These are phyloP conservation scores for Arabidopsis hybrid DNA, from an alignment of 441 rosid genomes.

Conservation along the genomic window DNA sequence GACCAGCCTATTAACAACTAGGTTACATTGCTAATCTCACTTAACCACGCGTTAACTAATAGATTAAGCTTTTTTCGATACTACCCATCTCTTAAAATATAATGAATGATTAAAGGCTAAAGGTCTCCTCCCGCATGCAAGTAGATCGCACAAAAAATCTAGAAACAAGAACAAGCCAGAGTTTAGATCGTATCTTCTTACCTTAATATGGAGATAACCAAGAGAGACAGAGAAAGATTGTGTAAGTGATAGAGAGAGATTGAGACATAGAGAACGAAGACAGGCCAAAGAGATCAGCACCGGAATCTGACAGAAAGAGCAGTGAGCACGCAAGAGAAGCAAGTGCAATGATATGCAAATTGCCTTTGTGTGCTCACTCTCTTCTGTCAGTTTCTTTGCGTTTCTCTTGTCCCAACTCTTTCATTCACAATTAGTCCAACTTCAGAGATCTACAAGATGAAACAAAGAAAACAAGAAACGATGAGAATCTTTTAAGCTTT, in stretches of 20 bases:
- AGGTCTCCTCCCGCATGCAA: constrained; percentile 31
- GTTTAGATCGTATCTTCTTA: constrained; percentile 26
- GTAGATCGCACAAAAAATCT: constrained; percentile 23
- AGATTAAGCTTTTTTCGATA: constrained; percentile 43
- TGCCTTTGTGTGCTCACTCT: constrained; percentile 99
- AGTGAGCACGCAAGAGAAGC: constrained; percentile 96
- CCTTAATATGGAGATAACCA: constrained; percentile 19
- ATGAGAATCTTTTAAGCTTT: no score
- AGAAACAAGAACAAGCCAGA: constrained; percentile 22
- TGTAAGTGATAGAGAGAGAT: constrained; percentile 13
- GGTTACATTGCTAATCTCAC: constrained; percentile 42
- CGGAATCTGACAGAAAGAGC: constrained; percentile 87
- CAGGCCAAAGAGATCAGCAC: constrained; percentile 39
- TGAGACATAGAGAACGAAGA: constrained; percentile 39
- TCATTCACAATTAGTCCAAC: constrained; percentile 17
- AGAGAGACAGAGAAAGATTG: background rate
- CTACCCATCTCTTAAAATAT: constrained; percentile 20
- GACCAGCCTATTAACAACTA: constrained; percentile 44
- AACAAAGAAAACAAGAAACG: background rate
- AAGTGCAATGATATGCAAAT: constrained; percentile 65
- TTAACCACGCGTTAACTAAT: constrained; percentile 41
- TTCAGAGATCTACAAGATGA: constrained; percentile 34
- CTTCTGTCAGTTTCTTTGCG: constrained; percentile 91
- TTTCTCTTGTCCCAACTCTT: constrained; percentile 31
- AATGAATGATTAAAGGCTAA: constrained; percentile 29